Evolutionary conservation across 768 basidiomycete species (phyloP), one percentile per base, ranked within the genome.

Genomic region (Pulveroboletus sp.): DNA sequence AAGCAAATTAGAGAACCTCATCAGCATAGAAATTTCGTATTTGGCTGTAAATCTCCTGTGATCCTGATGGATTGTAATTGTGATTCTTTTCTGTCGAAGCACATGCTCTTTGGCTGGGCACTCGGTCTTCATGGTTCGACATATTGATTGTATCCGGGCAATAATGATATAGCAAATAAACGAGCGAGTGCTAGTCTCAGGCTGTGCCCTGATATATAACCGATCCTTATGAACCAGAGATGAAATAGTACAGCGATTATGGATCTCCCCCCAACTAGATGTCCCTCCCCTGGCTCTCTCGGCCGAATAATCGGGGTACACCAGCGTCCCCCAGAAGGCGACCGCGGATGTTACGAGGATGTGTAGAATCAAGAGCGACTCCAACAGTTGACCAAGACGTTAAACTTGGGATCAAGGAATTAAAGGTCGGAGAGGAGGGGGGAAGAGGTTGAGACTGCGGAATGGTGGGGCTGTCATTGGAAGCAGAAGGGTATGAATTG

Each of bases 301-400:
- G 54, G 40, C 62, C 57, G 40, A 61, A 61, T 13, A 61, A 31
- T 51, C 66, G 61, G 44, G 61, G 61, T 17, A 58, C 36, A 11
- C 53, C 47, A 27, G 46, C 39, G 7, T 67, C 61, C 19, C 62
- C 65, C 25, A 56, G 52, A 29, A 52, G 10, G 27, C 16, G 39
- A 4, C 45, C 27, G 5, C 33, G 47, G n/a, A 49, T 27, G 45
- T 17, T 53, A 49, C 37, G 57, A 37, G 43, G 20, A 17, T 46
- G 40, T 32, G 53, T 42, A 11, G 55, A 45, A 5, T 70, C 66
- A 1, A 59, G 42, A n/a, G 45, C n/a, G 27, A 40, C 46, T 14
- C 67, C 58, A 23, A 61, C 54, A 11, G 63, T 51, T 31, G 68
- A 56, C 73, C 72, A 71, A 17, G 71, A 65, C 5, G 66, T 64